Evolutionary conservation across 73 alveolate genomes (phyloP), one percentile per base, ranked within the genome.

Genomic region (Urostyla sp.): DNA sequence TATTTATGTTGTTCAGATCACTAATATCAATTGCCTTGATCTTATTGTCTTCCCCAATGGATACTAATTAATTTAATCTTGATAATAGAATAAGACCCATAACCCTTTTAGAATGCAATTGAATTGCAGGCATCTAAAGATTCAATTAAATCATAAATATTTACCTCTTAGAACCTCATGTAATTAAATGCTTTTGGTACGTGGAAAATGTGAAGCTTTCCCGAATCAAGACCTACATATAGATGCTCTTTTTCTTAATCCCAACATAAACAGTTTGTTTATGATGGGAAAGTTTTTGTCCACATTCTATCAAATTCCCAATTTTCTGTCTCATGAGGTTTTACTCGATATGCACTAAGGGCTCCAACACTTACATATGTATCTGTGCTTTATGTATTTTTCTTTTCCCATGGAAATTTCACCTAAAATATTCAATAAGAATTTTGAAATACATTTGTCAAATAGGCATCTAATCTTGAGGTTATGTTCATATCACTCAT

Each of bases 201-300:
- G 48, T 75, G 81, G 60, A 81, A 75, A 6, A 54, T 74, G 46
- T 87, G 85, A 52, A 91, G 88, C 35, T 66, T 72, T n/a, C 97
- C 95, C 52, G 85, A 85, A 56, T 91, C 95, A 44, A 91, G 72
- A 0, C 97, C 97, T 18, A 91, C 88, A 43, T 69, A 81, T 34
- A 91, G 67, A 35, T 50, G 55, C 54, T 66, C 66, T 53, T 87
- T 72, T 15, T 51, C 79, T 44, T 46, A 75, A 56, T 87, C 78
- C 92, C 84, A 93, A 27, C 59, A 57, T 10, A 93, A 59, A 27
- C 85, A 76, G 30, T 89, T 89, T 44, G 94, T 93, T 38, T 85
- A 90, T 0, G 88, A 54, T 34, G 93, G 73, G 89, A 80, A 93
- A 52, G 81, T 86, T 78, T 90, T 93, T 51, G 91, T 85, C 98